phyloP scores from a whole-genome alignment of 169 alveolate species.

The Sarcocystis neurona region DNA sequence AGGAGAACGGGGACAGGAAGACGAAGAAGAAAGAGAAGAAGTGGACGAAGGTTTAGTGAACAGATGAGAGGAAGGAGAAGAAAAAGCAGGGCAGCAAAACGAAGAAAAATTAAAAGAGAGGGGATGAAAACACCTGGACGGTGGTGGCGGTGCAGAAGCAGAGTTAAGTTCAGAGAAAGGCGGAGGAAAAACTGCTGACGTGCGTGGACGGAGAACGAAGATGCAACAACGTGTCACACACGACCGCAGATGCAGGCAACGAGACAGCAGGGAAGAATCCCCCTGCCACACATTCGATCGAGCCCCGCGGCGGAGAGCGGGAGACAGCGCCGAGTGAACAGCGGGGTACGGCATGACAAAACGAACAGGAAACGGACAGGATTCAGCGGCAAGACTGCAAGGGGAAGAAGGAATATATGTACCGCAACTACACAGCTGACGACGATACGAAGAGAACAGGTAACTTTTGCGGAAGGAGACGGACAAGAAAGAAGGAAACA shows the following conservation, averaged over 20 bases:
- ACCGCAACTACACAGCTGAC: too few species aligned
- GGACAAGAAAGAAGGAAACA: too few species aligned
- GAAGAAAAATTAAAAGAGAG: neutral
- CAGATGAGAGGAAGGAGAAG: too few species aligned
- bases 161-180: neutral
- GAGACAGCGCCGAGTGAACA: too few species aligned
- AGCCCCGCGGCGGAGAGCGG: neutral
- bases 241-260: neutral
- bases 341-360: too few species aligned
- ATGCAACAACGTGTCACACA: neutral
- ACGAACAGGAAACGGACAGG: too few species aligned
- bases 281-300: neutral
- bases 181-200: neutral
- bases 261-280: neutral
- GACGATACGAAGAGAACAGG: too few species aligned
- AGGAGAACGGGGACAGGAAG: neutral
- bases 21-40: neutral
- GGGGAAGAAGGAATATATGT: too few species aligned
- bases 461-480: too few species aligned
- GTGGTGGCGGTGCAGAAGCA: neutral
- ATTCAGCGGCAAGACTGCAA: too few species aligned
- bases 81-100: neutral
- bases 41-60: neutral
- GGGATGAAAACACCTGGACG: neutral
- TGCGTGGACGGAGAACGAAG: neutral